These are phyloP conservation scores for Cladorrhinum samala DNA, from an alignment of 495 filamentous ascomycete species.

Conservation along the genomic window DNA sequence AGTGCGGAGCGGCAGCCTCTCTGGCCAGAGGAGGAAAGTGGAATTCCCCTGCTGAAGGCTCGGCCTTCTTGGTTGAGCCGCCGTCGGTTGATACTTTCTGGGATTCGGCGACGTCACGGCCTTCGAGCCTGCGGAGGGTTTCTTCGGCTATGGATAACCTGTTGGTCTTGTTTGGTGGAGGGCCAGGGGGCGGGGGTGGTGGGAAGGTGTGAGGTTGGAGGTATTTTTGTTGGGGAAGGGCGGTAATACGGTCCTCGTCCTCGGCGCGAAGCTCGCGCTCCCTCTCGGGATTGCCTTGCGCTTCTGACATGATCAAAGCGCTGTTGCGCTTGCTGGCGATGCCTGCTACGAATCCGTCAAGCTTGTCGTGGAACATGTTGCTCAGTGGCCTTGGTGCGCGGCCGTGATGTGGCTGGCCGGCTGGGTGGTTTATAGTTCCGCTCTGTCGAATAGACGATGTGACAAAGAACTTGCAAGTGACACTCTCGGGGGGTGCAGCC, in stretches of 20 bases:
- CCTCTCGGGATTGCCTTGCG: constrained; percentile 67
- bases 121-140: constrained; percentile 39
- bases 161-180: constrained; percentile 33
- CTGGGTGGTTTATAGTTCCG: constrained; percentile 12
- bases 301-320: constrained; percentile 72
- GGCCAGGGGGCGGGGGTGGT: constrained; percentile 37
- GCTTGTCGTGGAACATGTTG: constrained; percentile 70
- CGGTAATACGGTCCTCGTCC: constrained; percentile 77
- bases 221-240: constrained; percentile 61
- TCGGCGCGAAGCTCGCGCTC: constrained; percentile 78
- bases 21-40: constrained; percentile 47
- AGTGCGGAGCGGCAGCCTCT: constrained; percentile 38
- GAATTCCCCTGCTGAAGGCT: constrained; percentile 38
- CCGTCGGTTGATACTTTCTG: constrained; percentile 4
- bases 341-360: constrained; percentile 73
- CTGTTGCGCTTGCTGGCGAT: constrained; percentile 78
- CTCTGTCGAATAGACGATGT: constrained; percentile 61
- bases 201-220: constrained; percentile 46
- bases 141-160: constrained; percentile 34
- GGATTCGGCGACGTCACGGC: constrained; percentile 23
- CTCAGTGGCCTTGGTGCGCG: constrained; percentile 56
- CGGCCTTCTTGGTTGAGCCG: constrained; percentile 23
- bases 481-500: constrained; percentile 71
- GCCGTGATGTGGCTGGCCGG: constrained; percentile 25
- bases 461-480: constrained; percentile 91